phyloP scores from a whole-genome alignment of 352 stramenopile genomes.

The Phytophthora colocasiae region DNA sequence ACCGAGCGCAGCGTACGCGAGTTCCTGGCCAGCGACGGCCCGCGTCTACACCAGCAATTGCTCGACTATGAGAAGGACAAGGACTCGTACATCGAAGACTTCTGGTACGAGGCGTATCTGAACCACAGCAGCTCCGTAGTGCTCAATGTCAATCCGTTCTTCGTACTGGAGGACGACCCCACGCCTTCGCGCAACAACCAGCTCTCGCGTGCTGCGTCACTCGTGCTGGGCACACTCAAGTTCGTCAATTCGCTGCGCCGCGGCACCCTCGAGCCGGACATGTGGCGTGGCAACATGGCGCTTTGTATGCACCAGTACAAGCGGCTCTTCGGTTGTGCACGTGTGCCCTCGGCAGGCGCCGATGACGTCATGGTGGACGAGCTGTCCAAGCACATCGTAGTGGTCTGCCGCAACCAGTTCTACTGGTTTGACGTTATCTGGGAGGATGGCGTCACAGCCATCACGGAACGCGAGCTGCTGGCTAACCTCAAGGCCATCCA shows the following conservation, averaged over 20 bases:
- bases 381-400: constrained; percentile 92
- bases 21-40: constrained; percentile 79
- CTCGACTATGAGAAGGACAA: constrained; percentile 80
- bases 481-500: constrained; percentile 93
- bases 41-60: constrained; percentile 71
- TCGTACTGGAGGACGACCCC: constrained; percentile 93
- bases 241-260: constrained; percentile 91
- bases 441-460: constrained; percentile 85
- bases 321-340: constrained; percentile 89
- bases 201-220: constrained; percentile 86
- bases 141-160: constrained; percentile 97
- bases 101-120: constrained; percentile 97
- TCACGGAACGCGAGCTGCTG: constrained; percentile 92
- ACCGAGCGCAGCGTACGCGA: constrained; percentile 59
- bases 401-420: constrained; percentile 94
- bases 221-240: constrained; percentile 93
- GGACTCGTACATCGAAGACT: constrained; percentile 91
- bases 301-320: constrained; percentile 98
- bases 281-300: constrained; percentile 83
- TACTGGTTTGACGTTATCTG: constrained; percentile 96
- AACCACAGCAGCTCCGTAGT: constrained; percentile 93
- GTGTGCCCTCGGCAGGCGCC: constrained; percentile 76
- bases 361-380: constrained; percentile 87
- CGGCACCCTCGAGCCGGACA: constrained; percentile 93
- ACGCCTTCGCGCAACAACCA: constrained; percentile 91